These are phyloP conservation scores for Mortierella claussenii DNA, from an alignment of 192 early-diverging fungal species.

Conservation along the genomic window DNA sequence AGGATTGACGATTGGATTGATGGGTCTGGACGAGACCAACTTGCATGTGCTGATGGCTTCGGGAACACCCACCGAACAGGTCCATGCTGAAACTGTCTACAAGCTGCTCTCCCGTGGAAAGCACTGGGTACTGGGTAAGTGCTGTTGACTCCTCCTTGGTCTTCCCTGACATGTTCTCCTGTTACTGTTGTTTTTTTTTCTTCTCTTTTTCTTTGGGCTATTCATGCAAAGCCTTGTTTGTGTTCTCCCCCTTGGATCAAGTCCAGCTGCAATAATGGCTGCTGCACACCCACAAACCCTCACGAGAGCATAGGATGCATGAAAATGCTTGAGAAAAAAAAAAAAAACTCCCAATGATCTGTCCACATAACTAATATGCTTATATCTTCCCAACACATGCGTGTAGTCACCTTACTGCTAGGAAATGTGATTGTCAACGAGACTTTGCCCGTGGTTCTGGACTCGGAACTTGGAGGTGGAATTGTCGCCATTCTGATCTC, in stretches of 20 bases:
- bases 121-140: slow-evolving; percentile 84
- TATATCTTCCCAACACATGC: too few relatives aligned
- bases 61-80: slow-evolving; percentile 76
- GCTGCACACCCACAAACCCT: too few relatives aligned
- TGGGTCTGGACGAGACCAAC: slow-evolving; percentile 66
- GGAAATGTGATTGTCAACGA: slow-evolving; percentile 97
- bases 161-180: slow-evolving; percentile 6
- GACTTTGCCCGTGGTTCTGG: slow-evolving; percentile 87
- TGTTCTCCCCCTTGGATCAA: not conserved
- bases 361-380: too few relatives aligned
- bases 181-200: not conserved
- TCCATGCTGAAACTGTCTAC: slow-evolving; percentile 72
- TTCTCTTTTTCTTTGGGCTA: not conserved
- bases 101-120: slow-evolving; percentile 60
- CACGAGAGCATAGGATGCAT: too few relatives aligned
- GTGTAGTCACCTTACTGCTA: slow-evolving; percentile 86
- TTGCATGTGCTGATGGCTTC: slow-evolving; percentile 85
- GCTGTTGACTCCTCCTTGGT: slow-evolving; percentile 6
- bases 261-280: too few relatives aligned
- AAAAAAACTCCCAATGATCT: not conserved
- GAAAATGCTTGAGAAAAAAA: not conserved
- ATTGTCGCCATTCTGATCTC: slow-evolving; percentile 88
- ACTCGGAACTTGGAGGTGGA: slow-evolving; percentile 81
- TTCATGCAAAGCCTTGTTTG: not conserved
- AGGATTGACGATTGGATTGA: slow-evolving; percentile 68